Base-by-base conservation (phyloP, 192 early-diverging fungal species). In the Kappamyces sp. region DNA sequence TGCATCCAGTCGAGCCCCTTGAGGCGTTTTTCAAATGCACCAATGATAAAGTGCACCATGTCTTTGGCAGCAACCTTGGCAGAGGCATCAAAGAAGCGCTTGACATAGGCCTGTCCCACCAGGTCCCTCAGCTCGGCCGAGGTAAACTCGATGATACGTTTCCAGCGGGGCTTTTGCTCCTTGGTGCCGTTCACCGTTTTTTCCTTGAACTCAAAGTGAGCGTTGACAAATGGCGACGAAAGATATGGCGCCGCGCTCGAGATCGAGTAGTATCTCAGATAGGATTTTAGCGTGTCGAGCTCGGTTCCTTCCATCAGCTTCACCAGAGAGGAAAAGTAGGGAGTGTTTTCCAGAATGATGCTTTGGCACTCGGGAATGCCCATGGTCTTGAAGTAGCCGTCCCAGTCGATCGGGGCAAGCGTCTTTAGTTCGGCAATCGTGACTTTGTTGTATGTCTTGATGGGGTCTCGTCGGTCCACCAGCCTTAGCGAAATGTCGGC, bases 361-460 rank as follows among this genome's bases (percentile, higher is more conserved):
- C 22, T 7, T 12, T 22, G 40, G 31, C 29, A 9, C 22, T 40
- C 38, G 31, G 12, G 5, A n/a, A 57, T 22, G 8, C 38, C 38
- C 4, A 9, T 5, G 2, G 7, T 22, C n/a, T 4, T n/a, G 31
- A 57, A 57, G 38, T 40, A 57, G 2, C 7, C 9, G 7, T 57
- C 54, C 54, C 54, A 57, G 5, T 7, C 33, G 31, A 34, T 8
- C 8, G 54, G 54, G 8, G 29, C 8, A 5, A 11, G 4, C 31
- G 12, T 43, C 38, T 57, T n/a, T 29, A 57, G 3, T 11, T 22
- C 5, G 5, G 8, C 34, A 39, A 57, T 12, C 41, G 37, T 41
- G 9, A n/a, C 29, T 43, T 57, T 57, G 38, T 57, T 57, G 54
- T 57, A 57, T 14, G n/a, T 57, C 40, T 57, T 57, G 5, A n/a